A percentile compares a stretch with the other conserved stretches of the same genome.
Conservation (phyloP, 2,329 filamentous ascomycete species). For the Cladorrhinum sp. region DNA sequence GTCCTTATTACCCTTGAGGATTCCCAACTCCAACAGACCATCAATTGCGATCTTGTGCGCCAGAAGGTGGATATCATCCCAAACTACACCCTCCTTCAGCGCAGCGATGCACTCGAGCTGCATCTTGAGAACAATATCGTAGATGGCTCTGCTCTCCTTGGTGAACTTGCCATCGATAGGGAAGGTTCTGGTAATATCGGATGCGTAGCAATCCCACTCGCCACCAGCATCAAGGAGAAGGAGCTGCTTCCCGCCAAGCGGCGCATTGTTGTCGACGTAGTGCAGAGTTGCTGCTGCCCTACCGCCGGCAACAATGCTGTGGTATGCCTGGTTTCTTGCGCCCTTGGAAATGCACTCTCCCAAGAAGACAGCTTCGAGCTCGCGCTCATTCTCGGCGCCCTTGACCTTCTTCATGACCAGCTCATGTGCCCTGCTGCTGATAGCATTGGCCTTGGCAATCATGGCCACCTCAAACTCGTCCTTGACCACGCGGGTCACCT, state of each 20-base stretch:
- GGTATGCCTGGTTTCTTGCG: constrained; percentile 81
- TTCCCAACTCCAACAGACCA: constrained; percentile 71
- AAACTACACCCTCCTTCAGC: constrained; percentile 70
- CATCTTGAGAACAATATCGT: constrained; percentile 83
- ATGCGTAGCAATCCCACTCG: constrained; percentile 70
- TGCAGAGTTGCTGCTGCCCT: constrained; percentile 80
- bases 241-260: constrained; percentile 68
- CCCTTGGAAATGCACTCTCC: constrained; percentile 71
- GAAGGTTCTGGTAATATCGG: constrained; percentile 78
- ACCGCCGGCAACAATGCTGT: constrained; percentile 79
- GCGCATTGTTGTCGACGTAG: constrained; percentile 76
- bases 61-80: constrained; percentile 76
- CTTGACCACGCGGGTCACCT: constrained; percentile 67
- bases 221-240: constrained; percentile 81
- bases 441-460: constrained; percentile 67
- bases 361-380: constrained; percentile 79
- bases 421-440: constrained; percentile 66
- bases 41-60: constrained; percentile 81
- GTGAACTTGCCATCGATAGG: constrained; percentile 73
- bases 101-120: constrained; percentile 72
- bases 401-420: constrained; percentile 60
- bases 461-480: constrained; percentile 72
- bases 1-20: constrained; percentile 64
- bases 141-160: constrained; percentile 68
- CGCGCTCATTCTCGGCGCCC: constrained; percentile 69